Evolutionary conservation across 306 rosid species (phyloP).

Genomic region (Trichosanthes cucumerina): DNA sequence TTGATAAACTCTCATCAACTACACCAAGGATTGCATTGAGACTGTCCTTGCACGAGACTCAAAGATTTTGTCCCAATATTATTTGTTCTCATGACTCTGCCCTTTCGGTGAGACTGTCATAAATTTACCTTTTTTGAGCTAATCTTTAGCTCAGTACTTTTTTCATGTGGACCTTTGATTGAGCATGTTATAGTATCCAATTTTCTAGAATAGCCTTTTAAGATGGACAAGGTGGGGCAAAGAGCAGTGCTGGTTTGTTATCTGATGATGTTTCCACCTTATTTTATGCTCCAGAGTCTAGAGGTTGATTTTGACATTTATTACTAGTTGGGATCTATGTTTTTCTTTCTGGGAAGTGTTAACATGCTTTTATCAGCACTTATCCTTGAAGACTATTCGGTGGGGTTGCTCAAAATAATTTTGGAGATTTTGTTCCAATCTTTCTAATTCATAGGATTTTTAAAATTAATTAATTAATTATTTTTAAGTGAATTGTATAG

Average conservation of each 20-base stretch:
- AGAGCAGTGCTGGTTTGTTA: background rate
- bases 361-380: background rate
- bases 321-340: background rate
- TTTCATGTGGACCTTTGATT: background rate
- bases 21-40: background rate
- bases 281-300: background rate
- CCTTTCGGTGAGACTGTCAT: background rate
- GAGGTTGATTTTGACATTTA: background rate
- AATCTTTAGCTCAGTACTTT: background rate
- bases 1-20: background rate
- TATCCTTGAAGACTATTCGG: background rate
- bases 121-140: background rate
- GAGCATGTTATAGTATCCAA: background rate
- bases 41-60: background rate
- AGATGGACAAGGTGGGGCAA: background rate
- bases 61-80: background rate
- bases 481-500: background rate
- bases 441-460: background rate
- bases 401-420: background rate
- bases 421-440: background rate
- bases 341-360: constrained; percentile 4
- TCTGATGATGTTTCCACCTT: background rate
- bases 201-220: background rate
- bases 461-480: too few species aligned
- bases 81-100: background rate